phyloP scores from a whole-genome alignment of 257 asterid genomes.

The Schizonepeta tenuifolia region DNA sequence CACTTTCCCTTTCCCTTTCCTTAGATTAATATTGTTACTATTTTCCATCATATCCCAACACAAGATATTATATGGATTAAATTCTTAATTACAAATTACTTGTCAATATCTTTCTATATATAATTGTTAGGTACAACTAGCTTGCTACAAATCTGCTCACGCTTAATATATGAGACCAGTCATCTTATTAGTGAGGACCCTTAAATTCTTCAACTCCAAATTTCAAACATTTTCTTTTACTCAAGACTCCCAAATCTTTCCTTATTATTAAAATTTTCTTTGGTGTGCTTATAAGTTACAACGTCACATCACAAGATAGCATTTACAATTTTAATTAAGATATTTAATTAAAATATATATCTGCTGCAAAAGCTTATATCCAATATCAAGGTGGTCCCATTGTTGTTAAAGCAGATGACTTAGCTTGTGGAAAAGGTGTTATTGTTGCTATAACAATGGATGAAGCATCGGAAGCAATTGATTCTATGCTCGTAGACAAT shows the following conservation, averaged over 20 bases:
- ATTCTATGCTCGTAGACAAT: constrained; percentile 78
- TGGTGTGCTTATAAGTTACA: too few species aligned
- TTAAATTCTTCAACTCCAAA: too few species aligned
- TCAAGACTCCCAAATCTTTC: too few species aligned
- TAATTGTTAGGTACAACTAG: too few species aligned
- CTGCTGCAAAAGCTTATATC: constrained; percentile 76
- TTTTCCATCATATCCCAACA: neutral
- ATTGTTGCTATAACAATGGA: constrained; percentile 77
- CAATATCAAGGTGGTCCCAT: constrained; percentile 81
- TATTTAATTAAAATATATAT: too few species aligned
- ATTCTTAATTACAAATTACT: neutral
- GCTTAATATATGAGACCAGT: too few species aligned
- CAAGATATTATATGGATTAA: neutral
- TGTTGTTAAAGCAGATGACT: constrained; percentile 91
- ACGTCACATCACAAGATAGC: too few species aligned
- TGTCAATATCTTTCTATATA: neutral
- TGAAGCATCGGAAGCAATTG: constrained; percentile 87
- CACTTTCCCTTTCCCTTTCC: constrained; percentile 38
- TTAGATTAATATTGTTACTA: neutral
- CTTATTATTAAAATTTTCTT: too few species aligned
- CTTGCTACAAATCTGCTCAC: too few species aligned
- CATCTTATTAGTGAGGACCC: too few species aligned
- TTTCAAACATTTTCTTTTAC: too few species aligned
- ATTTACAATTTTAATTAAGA: too few species aligned
- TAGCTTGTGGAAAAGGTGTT: constrained; percentile 97